Percentiles rank a stretch among this genome's conserved stretches.
These are phyloP conservation scores for Garcia nutans DNA, from an alignment of 345 rosid genomes.

Conservation along the genomic window DNA sequence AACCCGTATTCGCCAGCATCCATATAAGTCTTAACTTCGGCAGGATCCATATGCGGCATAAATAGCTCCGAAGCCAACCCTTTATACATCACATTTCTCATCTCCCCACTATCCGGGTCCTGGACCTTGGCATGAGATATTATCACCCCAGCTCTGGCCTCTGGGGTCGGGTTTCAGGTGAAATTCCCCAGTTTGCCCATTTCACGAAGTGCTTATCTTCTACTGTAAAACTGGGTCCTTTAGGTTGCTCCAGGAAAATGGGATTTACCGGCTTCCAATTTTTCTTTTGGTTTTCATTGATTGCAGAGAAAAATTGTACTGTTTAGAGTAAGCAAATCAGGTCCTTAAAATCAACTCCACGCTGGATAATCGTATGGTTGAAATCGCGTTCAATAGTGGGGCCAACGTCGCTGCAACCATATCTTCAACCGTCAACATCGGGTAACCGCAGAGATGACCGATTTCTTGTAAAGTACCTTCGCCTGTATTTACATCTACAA, in stretches of 20 bases:
- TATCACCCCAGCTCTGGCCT: slow-evolving; percentile 77
- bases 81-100: slow-evolving; percentile 75
- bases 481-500: slow-evolving; percentile 48
- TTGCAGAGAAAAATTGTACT: slow-evolving; percentile 36
- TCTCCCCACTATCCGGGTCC: slow-evolving; percentile 59
- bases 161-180: slow-evolving; percentile 79
- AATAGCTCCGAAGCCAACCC: slow-evolving; percentile 74
- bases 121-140: slow-evolving; percentile 59
- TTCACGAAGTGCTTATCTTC: slow-evolving; percentile 61
- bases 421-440: slow-evolving; percentile 84
- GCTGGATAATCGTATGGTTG: slow-evolving; percentile 63
- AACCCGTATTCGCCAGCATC: slow-evolving; percentile 93
- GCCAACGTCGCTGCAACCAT: slow-evolving; percentile 57
- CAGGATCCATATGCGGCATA: slow-evolving; percentile 93
- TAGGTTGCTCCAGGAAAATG: slow-evolving; percentile 78
- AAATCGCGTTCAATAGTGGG: slow-evolving; percentile 58
- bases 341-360: slow-evolving; percentile 75
- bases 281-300: slow-evolving; percentile 2
- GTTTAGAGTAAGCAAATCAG: slow-evolving; percentile 58
- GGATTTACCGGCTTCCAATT: slow-evolving; percentile 46
- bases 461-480: slow-evolving; percentile 30
- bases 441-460: slow-evolving; percentile 61
- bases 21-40: slow-evolving; percentile 81
- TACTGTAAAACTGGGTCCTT: slow-evolving; percentile 70
- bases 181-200: slow-evolving; percentile 95